Percentiles rank a stretch among this genome's conserved stretches.
phyloP scores from a whole-genome alignment of 805 yeast species.

The Priceomyces carsonii region DNA sequence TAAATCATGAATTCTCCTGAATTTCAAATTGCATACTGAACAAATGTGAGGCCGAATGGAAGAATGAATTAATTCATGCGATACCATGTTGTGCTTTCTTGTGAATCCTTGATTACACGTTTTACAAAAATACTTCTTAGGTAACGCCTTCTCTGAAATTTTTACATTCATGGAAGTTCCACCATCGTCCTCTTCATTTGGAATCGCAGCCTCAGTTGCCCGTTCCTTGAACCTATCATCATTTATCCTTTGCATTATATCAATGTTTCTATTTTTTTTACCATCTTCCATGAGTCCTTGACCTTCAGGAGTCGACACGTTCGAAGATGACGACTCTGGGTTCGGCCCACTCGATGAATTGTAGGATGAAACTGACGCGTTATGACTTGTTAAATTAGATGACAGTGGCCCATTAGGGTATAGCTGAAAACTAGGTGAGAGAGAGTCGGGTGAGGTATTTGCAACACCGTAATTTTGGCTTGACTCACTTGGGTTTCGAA shows the following conservation, averaged over 20 bases:
- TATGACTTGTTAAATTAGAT: background rate
- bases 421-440: too few relatives aligned
- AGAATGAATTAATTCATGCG: slow-evolving; percentile 70
- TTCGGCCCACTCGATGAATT: background rate
- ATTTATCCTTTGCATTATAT: background rate
- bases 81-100: slow-evolving; percentile 71
- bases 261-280: background rate
- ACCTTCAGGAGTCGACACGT: slow-evolving; percentile 4
- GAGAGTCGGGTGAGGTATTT: too few relatives aligned
- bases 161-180: background rate
- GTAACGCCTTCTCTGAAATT: slow-evolving; percentile 5
- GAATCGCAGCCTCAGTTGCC: slow-evolving; percentile 1
- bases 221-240: background rate
- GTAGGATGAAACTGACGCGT: background rate
- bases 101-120: slow-evolving; percentile 66
- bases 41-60: slow-evolving; percentile 65
- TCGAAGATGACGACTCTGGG: slow-evolving; percentile 2
- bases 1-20: slow-evolving; percentile 74
- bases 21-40: slow-evolving; percentile 56
- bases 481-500: too few relatives aligned
- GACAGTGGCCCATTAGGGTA: too few relatives aligned
- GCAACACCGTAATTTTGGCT: too few relatives aligned
- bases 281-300: too few relatives aligned
- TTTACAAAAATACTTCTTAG: slow-evolving; percentile 50
- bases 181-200: background rate